Evolutionary conservation across 2,329 filamentous ascomycete species (phyloP).

Genomic region (Sporothrix variecibatus): DNA sequence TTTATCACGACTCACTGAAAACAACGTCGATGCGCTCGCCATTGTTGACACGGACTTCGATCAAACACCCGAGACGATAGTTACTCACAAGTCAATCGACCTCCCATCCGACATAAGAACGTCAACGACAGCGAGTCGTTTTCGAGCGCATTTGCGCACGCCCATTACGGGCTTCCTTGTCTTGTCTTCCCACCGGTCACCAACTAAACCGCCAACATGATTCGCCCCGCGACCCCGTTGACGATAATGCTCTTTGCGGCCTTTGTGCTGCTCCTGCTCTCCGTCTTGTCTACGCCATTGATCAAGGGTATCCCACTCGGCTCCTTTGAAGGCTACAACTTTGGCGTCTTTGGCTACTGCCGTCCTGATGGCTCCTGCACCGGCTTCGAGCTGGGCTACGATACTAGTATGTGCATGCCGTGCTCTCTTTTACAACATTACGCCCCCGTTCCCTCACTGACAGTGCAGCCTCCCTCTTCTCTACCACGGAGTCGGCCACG

Average conservation of each 20-base stretch:
- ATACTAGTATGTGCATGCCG: slow-evolving; percentile 63
- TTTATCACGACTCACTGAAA: not conserved
- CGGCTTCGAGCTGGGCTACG: slow-evolving; percentile 79
- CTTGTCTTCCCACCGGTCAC: not conserved
- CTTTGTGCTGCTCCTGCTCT: slow-evolving; percentile 81
- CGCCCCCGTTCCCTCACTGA: slow-evolving; percentile 15
- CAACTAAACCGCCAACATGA: slow-evolving; percentile 56
- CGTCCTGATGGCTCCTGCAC: slow-evolving; percentile 63
- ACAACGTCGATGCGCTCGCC: slow-evolving; percentile 2
- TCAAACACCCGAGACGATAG: not conserved
- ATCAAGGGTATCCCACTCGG: slow-evolving; percentile 83
- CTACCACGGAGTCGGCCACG: slow-evolving; percentile 36
- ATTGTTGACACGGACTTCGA: not conserved
- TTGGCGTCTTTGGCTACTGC: slow-evolving; percentile 94
- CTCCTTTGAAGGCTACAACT: slow-evolving; percentile 72
- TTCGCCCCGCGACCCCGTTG: slow-evolving; percentile 90
- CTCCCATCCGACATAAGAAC: not conserved
- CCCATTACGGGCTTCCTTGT: slow-evolving; percentile 1
- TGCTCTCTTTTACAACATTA: not conserved
- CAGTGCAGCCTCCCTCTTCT: slow-evolving; percentile 25
- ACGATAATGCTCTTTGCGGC: slow-evolving; percentile 81
- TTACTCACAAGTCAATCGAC: not conserved
- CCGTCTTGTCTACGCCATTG: slow-evolving; percentile 88
- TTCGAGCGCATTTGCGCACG: slow-evolving; percentile 13
- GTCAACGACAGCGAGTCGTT: not conserved